A percentile compares a stretch with the other conserved stretches of the same genome.
Conservation (phyloP, 495 filamentous ascomycete genomes). For the Mycothermus thermophilus region DNA sequence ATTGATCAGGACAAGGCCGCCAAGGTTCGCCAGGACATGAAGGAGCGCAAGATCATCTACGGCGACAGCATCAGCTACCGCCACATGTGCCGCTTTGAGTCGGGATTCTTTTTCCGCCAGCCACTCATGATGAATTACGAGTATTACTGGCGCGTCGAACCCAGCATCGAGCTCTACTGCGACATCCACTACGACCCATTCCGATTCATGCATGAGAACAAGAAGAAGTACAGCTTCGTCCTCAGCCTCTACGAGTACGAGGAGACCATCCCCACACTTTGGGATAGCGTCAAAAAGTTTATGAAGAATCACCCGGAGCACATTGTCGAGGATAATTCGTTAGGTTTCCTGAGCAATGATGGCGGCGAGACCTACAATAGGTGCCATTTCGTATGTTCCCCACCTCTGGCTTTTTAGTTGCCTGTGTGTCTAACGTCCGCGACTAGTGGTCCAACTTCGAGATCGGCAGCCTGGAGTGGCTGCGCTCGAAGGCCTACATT, state of each 20-base stretch:
- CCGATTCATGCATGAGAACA: slow-evolving; percentile 72
- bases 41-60: slow-evolving; percentile 76
- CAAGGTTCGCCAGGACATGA: slow-evolving; percentile 75
- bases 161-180: slow-evolving; percentile 76
- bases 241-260: slow-evolving; percentile 87
- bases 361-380: slow-evolving; percentile 83
- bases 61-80: slow-evolving; percentile 85
- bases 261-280: slow-evolving; percentile 90
- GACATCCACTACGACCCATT: slow-evolving; percentile 76
- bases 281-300: slow-evolving; percentile 86
- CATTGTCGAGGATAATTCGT: slow-evolving; percentile 67
- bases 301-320: slow-evolving; percentile 81
- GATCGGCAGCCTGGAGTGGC: slow-evolving; percentile 71
- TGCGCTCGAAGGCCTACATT: slow-evolving; percentile 61
- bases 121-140: slow-evolving; percentile 71
- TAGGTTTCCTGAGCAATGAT: slow-evolving; percentile 86
- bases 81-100: slow-evolving; percentile 91
- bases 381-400: slow-evolving; percentile 76
- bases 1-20: slow-evolving; percentile 77
- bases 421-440: slow-evolving; percentile 8
- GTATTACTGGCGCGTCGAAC: slow-evolving; percentile 89
- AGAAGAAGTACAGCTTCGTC: slow-evolving; percentile 84
- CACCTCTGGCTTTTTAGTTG: neutral
- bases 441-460: slow-evolving; percentile 85
- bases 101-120: slow-evolving; percentile 86